phyloP scores from a whole-genome alignment of 2,329 filamentous ascomycete genomes.

The Myriangium duriaei region DNA sequence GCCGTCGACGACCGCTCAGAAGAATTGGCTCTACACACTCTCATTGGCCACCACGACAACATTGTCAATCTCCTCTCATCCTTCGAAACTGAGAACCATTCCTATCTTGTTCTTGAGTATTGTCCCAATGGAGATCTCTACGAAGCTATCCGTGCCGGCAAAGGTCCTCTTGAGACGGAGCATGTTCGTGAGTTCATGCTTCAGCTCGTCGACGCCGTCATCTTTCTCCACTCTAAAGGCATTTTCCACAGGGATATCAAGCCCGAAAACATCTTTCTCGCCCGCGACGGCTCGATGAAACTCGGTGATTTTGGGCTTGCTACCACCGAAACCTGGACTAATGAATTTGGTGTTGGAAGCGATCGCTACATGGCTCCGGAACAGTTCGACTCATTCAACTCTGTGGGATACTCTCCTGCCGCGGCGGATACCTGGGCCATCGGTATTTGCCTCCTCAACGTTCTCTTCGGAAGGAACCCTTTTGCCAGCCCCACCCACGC shows the following conservation, averaged over 20 bases:
- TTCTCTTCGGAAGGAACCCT: conserved; percentile 91
- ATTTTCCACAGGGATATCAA: conserved; percentile 98
- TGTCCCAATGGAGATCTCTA: conserved; percentile 93
- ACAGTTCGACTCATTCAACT: conserved; percentile 78
- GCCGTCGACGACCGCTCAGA: conserved; percentile 73
- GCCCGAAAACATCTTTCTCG: conserved; percentile 96
- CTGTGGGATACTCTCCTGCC: conserved; percentile 71
- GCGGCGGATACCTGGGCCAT: conserved; percentile 96
- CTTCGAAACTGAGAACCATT: conserved; percentile 83
- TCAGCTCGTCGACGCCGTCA: conserved; percentile 77
- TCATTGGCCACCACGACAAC: conserved; percentile 69
- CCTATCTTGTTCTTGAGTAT: conserved; percentile 89
- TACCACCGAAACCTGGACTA: conserved; percentile 79
- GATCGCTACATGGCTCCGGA: conserved; percentile 99
- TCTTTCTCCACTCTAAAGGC: conserved; percentile 80
- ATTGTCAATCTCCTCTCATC: conserved; percentile 85
- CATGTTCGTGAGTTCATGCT: conserved; percentile 97
- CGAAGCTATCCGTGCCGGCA: conserved; percentile 83
- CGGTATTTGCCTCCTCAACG: conserved; percentile 90
- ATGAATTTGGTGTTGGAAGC: conserved; percentile 87
- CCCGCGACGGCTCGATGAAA: conserved; percentile 78
- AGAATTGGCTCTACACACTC: conserved; percentile 67
- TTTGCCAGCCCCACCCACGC: conserved; percentile 82
- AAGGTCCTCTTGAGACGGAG: conserved; percentile 84
- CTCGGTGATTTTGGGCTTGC: conserved; percentile 93